These are phyloP conservation scores for Trametes pubescens DNA, from an alignment of 1,284 basidiomycete genomes.

Conservation along the genomic window DNA sequence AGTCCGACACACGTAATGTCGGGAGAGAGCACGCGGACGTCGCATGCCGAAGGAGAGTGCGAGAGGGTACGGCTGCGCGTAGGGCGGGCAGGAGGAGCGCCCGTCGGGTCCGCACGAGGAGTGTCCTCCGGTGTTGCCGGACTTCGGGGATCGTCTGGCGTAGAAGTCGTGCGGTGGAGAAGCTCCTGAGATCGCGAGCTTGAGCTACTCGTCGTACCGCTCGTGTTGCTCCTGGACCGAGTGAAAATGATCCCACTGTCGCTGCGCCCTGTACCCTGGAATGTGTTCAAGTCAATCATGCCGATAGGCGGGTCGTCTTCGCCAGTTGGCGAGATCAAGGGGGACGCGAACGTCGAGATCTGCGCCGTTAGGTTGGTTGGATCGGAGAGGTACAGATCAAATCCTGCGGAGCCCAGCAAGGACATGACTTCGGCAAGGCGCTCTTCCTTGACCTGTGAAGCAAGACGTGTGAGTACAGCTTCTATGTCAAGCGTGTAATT, in stretches of 20 bases:
- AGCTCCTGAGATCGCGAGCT: slow-evolving; percentile 25
- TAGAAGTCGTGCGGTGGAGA: slow-evolving; percentile 23
- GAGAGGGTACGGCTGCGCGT: slow-evolving; percentile 36
- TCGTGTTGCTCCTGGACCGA: slow-evolving; percentile 50
- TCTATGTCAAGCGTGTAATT: not conserved
- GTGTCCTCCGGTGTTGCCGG: slow-evolving; percentile 6
- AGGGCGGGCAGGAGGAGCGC: slow-evolving; percentile 17
- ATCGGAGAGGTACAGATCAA: slow-evolving; percentile 72
- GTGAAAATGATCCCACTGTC: slow-evolving; percentile 55
- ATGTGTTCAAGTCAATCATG: slow-evolving; percentile 42
- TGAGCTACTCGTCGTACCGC: slow-evolving; percentile 39
- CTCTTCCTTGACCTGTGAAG: slow-evolving; percentile 68
- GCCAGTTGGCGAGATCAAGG: slow-evolving; percentile 47
- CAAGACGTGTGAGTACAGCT: slow-evolving; percentile 7
- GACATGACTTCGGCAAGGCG: slow-evolving; percentile 68
- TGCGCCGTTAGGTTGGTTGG: slow-evolving; percentile 50
- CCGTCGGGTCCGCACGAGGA: slow-evolving; percentile 17
- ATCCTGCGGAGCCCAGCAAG: slow-evolving; percentile 67
- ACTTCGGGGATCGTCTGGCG: slow-evolving; percentile 17
- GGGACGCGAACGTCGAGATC: slow-evolving; percentile 41
- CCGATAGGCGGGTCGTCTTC: slow-evolving; percentile 49
- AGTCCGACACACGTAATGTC: slow-evolving; percentile 49
- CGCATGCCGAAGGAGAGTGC: slow-evolving; percentile 40
- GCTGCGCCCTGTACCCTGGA: slow-evolving; percentile 27
- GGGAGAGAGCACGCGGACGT: slow-evolving; percentile 43